Percentiles rank a stretch among this genome's conserved stretches.
phyloP scores from a whole-genome alignment of 169 alveolate genomes.

The Theileria sp. region DNA sequence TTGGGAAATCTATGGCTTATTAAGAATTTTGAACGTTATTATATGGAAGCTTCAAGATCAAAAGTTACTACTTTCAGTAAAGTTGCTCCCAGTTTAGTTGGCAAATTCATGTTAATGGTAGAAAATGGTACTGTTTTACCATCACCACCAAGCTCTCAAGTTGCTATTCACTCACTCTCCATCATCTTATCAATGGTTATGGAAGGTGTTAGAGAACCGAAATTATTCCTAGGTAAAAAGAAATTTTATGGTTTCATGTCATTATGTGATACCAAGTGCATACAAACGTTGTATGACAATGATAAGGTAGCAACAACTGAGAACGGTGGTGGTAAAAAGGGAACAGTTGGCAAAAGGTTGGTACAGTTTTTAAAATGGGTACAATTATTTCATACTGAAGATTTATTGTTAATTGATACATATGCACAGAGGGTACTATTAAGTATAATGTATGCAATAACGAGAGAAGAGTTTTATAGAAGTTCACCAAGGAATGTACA shows the following conservation, averaged over 20 bases:
- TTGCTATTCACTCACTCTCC: conserved; percentile 34
- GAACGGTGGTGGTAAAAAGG: background rate
- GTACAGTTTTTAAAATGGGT: conserved; percentile 62
- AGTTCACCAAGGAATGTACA: conserved; percentile 32
- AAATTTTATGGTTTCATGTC: conserved; percentile 68
- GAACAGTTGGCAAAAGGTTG: conserved; percentile 20
- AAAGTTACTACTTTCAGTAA: conserved; percentile 29
- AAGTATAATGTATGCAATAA: conserved; percentile 55
- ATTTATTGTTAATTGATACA: conserved; percentile 54
- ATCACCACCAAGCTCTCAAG: conserved; percentile 46
- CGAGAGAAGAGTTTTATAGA: conserved; percentile 27
- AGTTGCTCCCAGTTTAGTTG: conserved; percentile 40
- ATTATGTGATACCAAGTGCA: conserved; percentile 53
- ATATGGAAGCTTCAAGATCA: conserved; percentile 16
- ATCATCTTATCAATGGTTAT: conserved; percentile 46
- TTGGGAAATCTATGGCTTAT: conserved; percentile 62
- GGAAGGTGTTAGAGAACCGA: conserved; percentile 55
- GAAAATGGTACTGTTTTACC: conserved; percentile 63
- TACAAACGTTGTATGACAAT: conserved; percentile 19
- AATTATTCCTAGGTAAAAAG: conserved; percentile 47
- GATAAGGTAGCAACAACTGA: background rate
- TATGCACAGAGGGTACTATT: conserved; percentile 41
- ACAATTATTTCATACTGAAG: conserved; percentile 39
- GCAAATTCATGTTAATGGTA: conserved; percentile 64
- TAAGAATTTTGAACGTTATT: conserved; percentile 49